These are phyloP conservation scores for Colletotrichum sojae DNA, from an alignment of 2,329 filamentous ascomycete genomes.

Conservation along the genomic window DNA sequence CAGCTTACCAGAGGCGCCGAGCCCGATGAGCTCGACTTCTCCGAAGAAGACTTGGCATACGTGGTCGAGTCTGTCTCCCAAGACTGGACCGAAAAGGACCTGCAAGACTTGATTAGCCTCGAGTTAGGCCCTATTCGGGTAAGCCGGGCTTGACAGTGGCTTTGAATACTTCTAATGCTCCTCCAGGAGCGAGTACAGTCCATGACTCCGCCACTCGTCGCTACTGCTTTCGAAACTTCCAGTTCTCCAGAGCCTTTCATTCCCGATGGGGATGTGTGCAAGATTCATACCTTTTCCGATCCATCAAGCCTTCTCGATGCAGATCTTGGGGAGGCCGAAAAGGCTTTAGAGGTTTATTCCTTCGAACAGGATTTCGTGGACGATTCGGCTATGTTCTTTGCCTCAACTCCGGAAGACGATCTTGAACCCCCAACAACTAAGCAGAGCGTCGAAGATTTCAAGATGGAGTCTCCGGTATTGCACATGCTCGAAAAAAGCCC, in stretches of 20 bases:
- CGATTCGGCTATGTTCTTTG: no score
- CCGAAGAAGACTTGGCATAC: constrained; percentile 21
- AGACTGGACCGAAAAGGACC: background rate
- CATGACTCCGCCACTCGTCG: constrained; percentile 17
- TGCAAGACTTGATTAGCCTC: constrained; percentile 15
- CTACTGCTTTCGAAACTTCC: background rate
- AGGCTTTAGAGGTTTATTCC: background rate
- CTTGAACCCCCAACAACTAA: no score
- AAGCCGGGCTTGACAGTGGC: background rate
- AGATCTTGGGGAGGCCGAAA: constrained; percentile 29
- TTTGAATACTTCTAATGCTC: constrained; percentile 32
- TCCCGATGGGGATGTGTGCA: constrained; percentile 40
- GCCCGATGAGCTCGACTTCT: constrained; percentile 25
- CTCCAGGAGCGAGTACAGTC: background rate
- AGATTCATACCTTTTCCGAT: constrained; percentile 50
- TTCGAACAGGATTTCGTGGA: no score
- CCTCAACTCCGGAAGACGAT: background rate
- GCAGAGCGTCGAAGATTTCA: no score
- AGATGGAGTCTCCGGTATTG: no score
- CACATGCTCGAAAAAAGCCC: no score
- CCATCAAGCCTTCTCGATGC: constrained; percentile 46
- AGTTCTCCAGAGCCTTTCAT: constrained; percentile 38
- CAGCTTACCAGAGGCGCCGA: constrained; percentile 27
- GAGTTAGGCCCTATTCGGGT: constrained; percentile 4
- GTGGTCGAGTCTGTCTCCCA: constrained; percentile 10